Evolutionary conservation across 2,329 filamentous ascomycete genomes (phyloP).

Genomic region (Eutypa lata): DNA sequence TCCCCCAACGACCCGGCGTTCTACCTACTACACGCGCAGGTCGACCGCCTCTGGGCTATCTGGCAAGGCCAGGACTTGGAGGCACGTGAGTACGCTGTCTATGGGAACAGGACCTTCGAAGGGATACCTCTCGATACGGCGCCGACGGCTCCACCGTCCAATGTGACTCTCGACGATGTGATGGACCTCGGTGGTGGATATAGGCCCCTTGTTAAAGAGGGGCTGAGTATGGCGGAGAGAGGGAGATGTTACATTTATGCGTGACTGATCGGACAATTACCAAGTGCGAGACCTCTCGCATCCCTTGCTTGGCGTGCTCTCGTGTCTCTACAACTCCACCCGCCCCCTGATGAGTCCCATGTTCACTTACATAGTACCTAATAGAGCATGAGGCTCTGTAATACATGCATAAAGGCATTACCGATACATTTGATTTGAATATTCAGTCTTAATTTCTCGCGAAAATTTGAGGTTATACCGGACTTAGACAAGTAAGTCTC

Average conservation of each 20-base stretch:
- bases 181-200: slow-evolving; percentile 14
- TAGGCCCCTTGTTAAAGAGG: slow-evolving; percentile 11
- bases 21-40: not conserved
- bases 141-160: not conserved
- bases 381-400: too few species aligned
- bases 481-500: too few species aligned
- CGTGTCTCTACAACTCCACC: too few species aligned
- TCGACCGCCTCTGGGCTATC: not conserved
- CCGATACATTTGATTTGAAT: too few species aligned
- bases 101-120: not conserved
- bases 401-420: too few species aligned
- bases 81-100: not conserved
- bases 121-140: not conserved
- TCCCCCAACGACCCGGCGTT: not conserved
- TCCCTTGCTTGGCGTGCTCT: too few species aligned
- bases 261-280: too few species aligned
- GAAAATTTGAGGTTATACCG: too few species aligned
- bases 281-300: too few species aligned
- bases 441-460: too few species aligned
- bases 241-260: slow-evolving; percentile 17
- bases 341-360: too few species aligned
- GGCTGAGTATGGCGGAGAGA: slow-evolving; percentile 13
- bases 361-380: too few species aligned
- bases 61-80: not conserved
- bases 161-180: slow-evolving; percentile 2